Base-by-base conservation (phyloP, 129 eudicot genomes). In the Flaveria linearis region DNA sequence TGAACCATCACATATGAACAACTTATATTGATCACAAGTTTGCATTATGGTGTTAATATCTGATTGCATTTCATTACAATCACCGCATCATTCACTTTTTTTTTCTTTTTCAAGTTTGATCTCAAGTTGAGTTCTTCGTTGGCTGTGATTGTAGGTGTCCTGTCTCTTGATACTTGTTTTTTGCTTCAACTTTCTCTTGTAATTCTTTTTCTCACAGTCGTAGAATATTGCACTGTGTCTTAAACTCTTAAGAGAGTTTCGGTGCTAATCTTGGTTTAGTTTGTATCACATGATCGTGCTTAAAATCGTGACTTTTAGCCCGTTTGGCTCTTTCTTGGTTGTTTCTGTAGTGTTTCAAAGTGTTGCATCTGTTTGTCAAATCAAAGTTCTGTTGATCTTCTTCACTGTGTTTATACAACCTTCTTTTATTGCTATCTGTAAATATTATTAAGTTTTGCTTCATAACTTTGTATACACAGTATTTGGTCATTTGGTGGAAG, bases 81-180 rank as follows among this genome's bases (percentile, higher is more conserved):
- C 25, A 12, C 68, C 18, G 67, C 68, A 73, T 73, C 68, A 56
- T 73, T 72, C 56, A 15, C 71, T 74, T 13, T 25, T 71, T 52
- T 30, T 30, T 30, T 3, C 5, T 30, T 30, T 30, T 30, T 30
- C 36, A 62, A 55, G 56, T 72, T 56, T 42, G 77, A 73, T 73
- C 39, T 57, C 60, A 62, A 74, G 60, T 74, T 73, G 71, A 30
- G 46, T n/a, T 73, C 41, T 57, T 25, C 5, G 22, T 73, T 74
- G 75, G 61, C 71, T 74, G 62, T 74, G 71, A 74, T 74, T 74
- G 78, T 74, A 60, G 78, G 25, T 74, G 69, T 72, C 36, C n/a
- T 72, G 76, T 17, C 30, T 70, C 26, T 72, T 55, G 42, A 72
- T 72, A 72, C 51, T 36, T 53, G 12, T 23, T 70, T 70, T 58